phyloP scores from a whole-genome alignment of 2,329 filamentous ascomycete species.

The Nothophaeocryptopus gaeumannii region DNA sequence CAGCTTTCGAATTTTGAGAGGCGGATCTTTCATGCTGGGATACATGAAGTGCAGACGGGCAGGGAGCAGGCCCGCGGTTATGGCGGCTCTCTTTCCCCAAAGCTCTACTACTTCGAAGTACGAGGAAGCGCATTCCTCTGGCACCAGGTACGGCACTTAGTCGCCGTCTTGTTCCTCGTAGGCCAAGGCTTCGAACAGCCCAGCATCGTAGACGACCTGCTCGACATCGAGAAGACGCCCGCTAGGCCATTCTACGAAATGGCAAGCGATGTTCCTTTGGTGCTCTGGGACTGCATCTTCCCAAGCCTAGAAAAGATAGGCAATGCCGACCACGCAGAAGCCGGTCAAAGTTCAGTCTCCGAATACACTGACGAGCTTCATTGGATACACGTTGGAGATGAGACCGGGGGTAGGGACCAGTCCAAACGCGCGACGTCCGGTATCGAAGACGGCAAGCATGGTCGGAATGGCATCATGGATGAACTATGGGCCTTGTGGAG shows the following conservation, averaged over 20 bases:
- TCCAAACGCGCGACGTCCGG: slow-evolving; percentile 32
- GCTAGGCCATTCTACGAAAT: slow-evolving; percentile 84
- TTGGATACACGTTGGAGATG: slow-evolving; percentile 79
- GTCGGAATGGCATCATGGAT: slow-evolving; percentile 65
- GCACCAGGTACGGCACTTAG: slow-evolving; percentile 96
- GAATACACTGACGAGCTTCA: slow-evolving; percentile 58
- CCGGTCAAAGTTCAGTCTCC: slow-evolving; percentile 39
- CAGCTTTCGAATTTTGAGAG: slow-evolving; percentile 81
- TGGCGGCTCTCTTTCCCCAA: slow-evolving; percentile 40
- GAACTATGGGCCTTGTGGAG: slow-evolving; percentile 82
- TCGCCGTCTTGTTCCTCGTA: slow-evolving; percentile 86
- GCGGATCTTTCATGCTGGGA: slow-evolving; percentile 74
- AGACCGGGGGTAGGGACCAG: slow-evolving; percentile 39
- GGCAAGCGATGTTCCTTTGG: slow-evolving; percentile 83
- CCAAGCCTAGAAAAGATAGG: slow-evolving; percentile 50
- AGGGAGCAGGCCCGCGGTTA: slow-evolving; percentile 2
- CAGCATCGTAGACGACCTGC: slow-evolving; percentile 66
- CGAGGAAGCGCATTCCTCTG: slow-evolving; percentile 91
- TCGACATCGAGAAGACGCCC: slow-evolving; percentile 70
- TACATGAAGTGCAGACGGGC: slow-evolving; percentile 60
- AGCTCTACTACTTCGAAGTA: slow-evolving; percentile 84
- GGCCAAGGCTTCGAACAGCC: slow-evolving; percentile 83
- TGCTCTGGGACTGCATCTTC: slow-evolving; percentile 95
- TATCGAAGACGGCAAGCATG: slow-evolving; percentile 59
- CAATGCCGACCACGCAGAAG: slow-evolving; percentile 35